Evolutionary conservation across 2,329 filamentous ascomycete species (phyloP).

Genomic region (Echinosphaeria canescens): DNA sequence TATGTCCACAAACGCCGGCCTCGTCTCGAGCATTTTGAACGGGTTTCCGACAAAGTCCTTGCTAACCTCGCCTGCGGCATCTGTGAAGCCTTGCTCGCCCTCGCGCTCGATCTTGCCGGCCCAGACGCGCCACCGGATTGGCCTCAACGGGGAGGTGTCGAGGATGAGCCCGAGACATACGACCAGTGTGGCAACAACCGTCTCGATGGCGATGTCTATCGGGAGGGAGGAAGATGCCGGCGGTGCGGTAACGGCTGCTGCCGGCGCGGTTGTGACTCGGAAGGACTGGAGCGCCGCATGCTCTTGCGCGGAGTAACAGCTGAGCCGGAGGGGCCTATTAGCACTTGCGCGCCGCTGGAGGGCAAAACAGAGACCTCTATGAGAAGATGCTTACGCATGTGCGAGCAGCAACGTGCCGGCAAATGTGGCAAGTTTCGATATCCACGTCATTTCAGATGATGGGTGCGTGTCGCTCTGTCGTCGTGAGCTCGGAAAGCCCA

Average conservation of each 20-base stretch:
- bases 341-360: too few relatives aligned
- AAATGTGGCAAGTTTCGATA: too few relatives aligned
- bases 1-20: slow-evolving; percentile 75
- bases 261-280: slow-evolving; percentile 15
- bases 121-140: slow-evolving; percentile 69
- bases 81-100: slow-evolving; percentile 35
- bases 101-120: slow-evolving; percentile 68
- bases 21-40: slow-evolving; percentile 56
- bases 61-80: slow-evolving; percentile 40
- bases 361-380: too few relatives aligned
- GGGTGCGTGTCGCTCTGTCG: too few relatives aligned
- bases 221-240: slow-evolving; percentile 35
- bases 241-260: slow-evolving; percentile 12
- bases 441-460: too few relatives aligned
- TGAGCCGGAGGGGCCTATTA: slow-evolving; percentile 15
- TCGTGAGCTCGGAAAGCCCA: too few relatives aligned
- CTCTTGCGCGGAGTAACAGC: slow-evolving; percentile 93
- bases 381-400: too few relatives aligned
- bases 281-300: slow-evolving; percentile 54
- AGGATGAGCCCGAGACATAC: slow-evolving; percentile 69
- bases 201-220: slow-evolving; percentile 73
- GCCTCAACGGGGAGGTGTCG: slow-evolving; percentile 56
- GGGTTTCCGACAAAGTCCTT: slow-evolving; percentile 57
- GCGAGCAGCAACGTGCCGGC: too few relatives aligned
- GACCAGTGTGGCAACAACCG: slow-evolving; percentile 57